These are phyloP conservation scores for Sarocladium oryzae DNA, from an alignment of 2,329 filamentous ascomycete species.

Conservation along the genomic window DNA sequence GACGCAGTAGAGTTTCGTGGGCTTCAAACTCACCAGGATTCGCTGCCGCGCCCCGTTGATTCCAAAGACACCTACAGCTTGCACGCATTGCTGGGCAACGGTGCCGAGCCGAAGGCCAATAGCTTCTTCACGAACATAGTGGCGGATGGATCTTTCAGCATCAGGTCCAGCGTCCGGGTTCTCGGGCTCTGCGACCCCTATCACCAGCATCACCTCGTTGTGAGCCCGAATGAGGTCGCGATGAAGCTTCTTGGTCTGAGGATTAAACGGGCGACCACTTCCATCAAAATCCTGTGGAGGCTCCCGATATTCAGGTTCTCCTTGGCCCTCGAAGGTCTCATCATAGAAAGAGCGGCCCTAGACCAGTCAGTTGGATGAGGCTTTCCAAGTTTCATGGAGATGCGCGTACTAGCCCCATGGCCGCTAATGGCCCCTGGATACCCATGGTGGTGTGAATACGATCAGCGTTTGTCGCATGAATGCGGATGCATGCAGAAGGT, in stretches of 20 bases:
- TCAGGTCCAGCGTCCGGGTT: conserved; percentile 33
- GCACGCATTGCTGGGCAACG: conserved; percentile 26
- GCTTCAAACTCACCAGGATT: conserved; percentile 36
- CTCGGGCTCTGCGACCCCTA: conserved; percentile 55
- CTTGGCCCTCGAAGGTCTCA: conserved; percentile 45
- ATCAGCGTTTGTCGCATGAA: no score
- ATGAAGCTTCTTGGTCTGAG: conserved; percentile 47
- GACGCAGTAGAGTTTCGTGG: neutral
- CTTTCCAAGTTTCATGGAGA: conserved; percentile 15
- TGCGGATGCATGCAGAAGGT: neutral
- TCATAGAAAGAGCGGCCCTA: conserved; percentile 57
- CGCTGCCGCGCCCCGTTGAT: conserved; percentile 46
- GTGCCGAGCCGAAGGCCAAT: conserved; percentile 34
- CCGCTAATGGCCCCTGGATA: conserved; percentile 49
- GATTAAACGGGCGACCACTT: conserved; percentile 49
- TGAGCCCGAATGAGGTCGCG: conserved; percentile 52
- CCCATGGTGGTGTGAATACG: no score
- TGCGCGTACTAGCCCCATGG: conserved; percentile 50
- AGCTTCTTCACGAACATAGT: conserved; percentile 40
- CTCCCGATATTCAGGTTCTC: conserved; percentile 32
- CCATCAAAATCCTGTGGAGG: conserved; percentile 46
- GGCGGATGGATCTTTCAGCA: conserved; percentile 33
- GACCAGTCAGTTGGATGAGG: conserved; percentile 7
- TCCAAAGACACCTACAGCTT: conserved; percentile 43
- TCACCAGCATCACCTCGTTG: conserved; percentile 58